phyloP scores from a whole-genome alignment of 768 basidiomycete genomes.

The Termitomyces sp. region DNA sequence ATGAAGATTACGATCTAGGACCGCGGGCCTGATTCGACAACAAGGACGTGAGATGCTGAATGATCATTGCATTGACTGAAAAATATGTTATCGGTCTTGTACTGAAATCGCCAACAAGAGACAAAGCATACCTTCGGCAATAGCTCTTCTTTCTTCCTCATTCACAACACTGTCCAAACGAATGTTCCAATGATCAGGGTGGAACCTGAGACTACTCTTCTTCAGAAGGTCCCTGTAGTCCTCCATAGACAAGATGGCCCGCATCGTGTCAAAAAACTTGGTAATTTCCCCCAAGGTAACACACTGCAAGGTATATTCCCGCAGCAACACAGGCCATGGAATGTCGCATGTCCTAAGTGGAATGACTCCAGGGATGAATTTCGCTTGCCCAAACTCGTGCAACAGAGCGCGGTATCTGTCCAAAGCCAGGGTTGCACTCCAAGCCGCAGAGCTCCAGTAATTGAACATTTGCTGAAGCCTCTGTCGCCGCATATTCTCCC shows the following conservation, averaged over 20 bases:
- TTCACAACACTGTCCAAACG: constrained; percentile 55
- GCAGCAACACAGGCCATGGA: constrained; percentile 75
- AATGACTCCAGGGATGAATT: constrained; percentile 44
- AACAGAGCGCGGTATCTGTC: constrained; percentile 61
- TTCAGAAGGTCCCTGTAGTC: constrained; percentile 65
- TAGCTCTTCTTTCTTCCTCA: constrained; percentile 48
- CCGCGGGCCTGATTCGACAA: neutral
- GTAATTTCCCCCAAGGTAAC: constrained; percentile 71
- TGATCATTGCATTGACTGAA: constrained; percentile 45
- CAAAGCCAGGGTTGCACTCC: constrained; percentile 63
- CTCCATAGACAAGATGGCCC: constrained; percentile 46
- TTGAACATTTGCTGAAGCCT: constrained; percentile 39
- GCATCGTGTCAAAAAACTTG: constrained; percentile 57
- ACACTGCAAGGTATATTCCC: constrained; percentile 51
- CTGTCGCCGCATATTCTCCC: constrained; percentile 32
- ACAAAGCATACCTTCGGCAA: constrained; percentile 52
- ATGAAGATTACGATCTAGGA: neutral
- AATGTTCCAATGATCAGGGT: constrained; percentile 76
- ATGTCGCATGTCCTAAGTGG: constrained; percentile 58
- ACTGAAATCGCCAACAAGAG: neutral
- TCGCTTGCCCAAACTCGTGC: constrained; percentile 59
- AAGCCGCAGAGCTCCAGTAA: constrained; percentile 55
- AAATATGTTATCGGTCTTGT: neutral
- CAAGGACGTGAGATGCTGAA: constrained; percentile 55
- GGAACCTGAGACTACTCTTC: constrained; percentile 70